Base-by-base conservation (phyloP, 148 eudicot species). In the Rhododendron griersonianum region DNA sequence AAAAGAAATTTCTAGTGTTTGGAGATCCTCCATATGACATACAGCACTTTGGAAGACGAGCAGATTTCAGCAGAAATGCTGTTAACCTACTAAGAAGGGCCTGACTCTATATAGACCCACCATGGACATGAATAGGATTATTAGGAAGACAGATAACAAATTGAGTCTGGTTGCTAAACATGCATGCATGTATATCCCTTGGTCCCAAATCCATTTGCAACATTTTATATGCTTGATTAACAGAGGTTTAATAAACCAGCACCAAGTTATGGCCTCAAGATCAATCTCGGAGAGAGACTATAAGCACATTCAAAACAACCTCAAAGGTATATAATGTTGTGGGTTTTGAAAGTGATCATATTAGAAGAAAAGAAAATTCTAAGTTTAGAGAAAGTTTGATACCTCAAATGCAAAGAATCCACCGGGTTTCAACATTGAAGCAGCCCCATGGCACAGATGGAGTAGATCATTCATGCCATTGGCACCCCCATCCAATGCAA, bases 341-440 rank as follows among this genome's bases (percentile, higher is more conserved):
- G 55, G 0, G 10, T 11, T 47, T 63, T 57, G n/a, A 69, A 33
- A 50, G 33, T 7, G 71, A 23, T 3, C 1, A 81, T 16, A 61
- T 44, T 33, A 48, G 73, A 25, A 14, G 18, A 67, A 63, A 80
- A 21, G 47, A 45, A 35, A 30, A 86, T 48, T 30, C 73, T 10
- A 75, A 44, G n/a, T 30, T 74, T 1, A 33, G 53, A 53, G 5
- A 19, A 80, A 83, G 50, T 85, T 71, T 11, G 67, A 86, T 88
- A 96, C 99, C 99, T 97, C 99, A 87, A 97, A 91, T 76, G 92
- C 94, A 76, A 97, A 94, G 83, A 94, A 97, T 74, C 98, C 99
- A 87, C 98, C 98, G 73, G 98, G 92, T 86, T 91, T 95, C 84
- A 95, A 90, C 95, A 94, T 91, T 11, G 86, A 88, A 78, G 91